Evolutionary conservation across 495 filamentous ascomycete species (phyloP).

Genomic region (Talaromyces thailandensis): DNA sequence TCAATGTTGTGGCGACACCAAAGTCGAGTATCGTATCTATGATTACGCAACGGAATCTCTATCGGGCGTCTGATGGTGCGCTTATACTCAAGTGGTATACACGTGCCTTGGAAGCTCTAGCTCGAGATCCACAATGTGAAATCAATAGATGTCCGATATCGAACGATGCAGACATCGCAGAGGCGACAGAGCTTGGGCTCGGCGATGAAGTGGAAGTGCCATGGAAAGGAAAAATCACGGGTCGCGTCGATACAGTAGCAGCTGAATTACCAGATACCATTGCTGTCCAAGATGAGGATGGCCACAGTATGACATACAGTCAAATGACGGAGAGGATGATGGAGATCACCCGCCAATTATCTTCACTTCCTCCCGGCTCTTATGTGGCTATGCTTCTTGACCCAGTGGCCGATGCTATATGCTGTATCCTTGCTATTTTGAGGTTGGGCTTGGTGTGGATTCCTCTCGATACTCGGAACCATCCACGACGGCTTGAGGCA

Average conservation of each 20-base stretch:
- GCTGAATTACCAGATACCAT: neutral
- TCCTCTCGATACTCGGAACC: conserved; percentile 39
- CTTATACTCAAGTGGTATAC: neutral
- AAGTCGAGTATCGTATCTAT: neutral
- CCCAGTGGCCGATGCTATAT: conserved; percentile 32
- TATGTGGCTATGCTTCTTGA: conserved; percentile 12
- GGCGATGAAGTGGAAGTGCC: neutral
- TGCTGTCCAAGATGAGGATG: conserved; percentile 14
- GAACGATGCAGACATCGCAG: conserved; percentile 1
- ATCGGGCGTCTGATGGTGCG: neutral
- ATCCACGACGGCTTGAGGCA: conserved; percentile 18
- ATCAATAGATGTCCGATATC: conserved; percentile 10
- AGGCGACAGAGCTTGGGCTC: conserved; percentile 3
- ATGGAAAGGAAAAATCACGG: conserved; percentile 26
- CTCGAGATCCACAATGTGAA: conserved; percentile 13
- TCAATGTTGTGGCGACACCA: neutral
- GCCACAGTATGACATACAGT: conserved; percentile 10
- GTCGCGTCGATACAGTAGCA: conserved; percentile 21
- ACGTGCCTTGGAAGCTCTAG: conserved; percentile 12
- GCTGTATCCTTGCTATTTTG: conserved; percentile 46
- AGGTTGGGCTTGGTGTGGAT: conserved; percentile 39
- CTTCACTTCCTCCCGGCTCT: conserved; percentile 17
- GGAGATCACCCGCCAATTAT: conserved; percentile 13
- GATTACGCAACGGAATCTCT: neutral
- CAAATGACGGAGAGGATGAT: conserved; percentile 6